Conservation (phyloP, 129 eudicot genomes). For the carrot (Daucus carota) region DNA sequence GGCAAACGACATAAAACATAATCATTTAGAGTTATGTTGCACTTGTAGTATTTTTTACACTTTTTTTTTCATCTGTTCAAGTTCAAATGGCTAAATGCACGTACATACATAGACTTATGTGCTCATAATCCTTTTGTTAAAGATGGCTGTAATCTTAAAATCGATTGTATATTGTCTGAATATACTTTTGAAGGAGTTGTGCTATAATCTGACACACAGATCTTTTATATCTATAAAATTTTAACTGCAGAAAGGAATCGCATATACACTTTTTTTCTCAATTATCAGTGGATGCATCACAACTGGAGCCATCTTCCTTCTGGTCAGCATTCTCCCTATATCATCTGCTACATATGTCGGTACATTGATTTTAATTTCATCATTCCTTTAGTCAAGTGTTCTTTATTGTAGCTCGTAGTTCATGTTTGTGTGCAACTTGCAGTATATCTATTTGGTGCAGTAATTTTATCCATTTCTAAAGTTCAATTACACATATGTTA, state of each 20-base stretch:
- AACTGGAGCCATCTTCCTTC: background rate
- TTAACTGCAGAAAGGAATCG: background rate
- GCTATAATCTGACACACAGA: background rate
- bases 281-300: background rate
- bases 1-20: background rate
- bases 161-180: background rate
- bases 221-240: background rate
- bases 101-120: background rate
- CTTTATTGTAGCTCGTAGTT: background rate
- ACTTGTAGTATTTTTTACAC: too few relatives aligned
- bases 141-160: background rate
- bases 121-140: background rate
- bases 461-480: background rate
- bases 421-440: background rate
- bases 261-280: background rate
- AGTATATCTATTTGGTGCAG: background rate
- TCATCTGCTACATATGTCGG: background rate
- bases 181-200: background rate
- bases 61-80: background rate
- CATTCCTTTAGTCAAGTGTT: background rate
- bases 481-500: background rate
- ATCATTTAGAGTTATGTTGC: background rate
- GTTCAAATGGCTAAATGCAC: background rate
- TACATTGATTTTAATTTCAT: background rate
- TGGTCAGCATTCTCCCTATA: background rate